phyloP scores from a whole-genome alignment of 225 moss, liverwort and hornwort genomes.

The Thuidium tamariscinum region DNA sequence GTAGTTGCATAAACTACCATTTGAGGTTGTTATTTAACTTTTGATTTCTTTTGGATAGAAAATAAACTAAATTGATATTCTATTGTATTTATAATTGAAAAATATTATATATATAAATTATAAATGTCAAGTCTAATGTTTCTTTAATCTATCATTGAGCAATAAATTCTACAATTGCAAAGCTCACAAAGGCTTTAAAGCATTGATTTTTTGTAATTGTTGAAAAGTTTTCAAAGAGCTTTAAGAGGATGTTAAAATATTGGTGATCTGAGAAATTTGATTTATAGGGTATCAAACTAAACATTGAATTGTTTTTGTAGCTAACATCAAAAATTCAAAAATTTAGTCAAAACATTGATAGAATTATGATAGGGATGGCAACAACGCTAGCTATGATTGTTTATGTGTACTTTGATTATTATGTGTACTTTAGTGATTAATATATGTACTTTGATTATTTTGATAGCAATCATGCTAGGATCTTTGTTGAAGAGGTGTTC shows the following conservation, averaged over 20 bases:
- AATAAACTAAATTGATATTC: not conserved
- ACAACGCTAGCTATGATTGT: fast-evolving
- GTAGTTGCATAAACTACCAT: no score
- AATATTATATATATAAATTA: no score
- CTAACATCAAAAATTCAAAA: not conserved
- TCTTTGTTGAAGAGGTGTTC: not conserved
- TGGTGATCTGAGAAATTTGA: not conserved
- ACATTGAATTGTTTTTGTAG: not conserved
- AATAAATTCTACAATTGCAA: not conserved
- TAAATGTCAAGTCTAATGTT: not conserved
- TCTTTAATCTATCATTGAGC: not conserved
- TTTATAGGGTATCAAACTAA: not conserved
- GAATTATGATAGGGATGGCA: not conserved
- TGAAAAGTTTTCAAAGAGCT: not conserved
- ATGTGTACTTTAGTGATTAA: no score
- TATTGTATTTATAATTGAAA: fast-evolving
- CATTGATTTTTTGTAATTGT: fast-evolving
- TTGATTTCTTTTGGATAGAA: not conserved
- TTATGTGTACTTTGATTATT: no score
- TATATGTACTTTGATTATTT: not conserved
- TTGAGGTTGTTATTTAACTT: not conserved
- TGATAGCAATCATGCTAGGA: no score
- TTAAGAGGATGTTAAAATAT: no score
- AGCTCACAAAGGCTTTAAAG: not conserved
- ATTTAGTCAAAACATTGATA: not conserved